Conservation (phyloP, 2,329 filamentous ascomycete genomes). For the Apiospora koreana region DNA sequence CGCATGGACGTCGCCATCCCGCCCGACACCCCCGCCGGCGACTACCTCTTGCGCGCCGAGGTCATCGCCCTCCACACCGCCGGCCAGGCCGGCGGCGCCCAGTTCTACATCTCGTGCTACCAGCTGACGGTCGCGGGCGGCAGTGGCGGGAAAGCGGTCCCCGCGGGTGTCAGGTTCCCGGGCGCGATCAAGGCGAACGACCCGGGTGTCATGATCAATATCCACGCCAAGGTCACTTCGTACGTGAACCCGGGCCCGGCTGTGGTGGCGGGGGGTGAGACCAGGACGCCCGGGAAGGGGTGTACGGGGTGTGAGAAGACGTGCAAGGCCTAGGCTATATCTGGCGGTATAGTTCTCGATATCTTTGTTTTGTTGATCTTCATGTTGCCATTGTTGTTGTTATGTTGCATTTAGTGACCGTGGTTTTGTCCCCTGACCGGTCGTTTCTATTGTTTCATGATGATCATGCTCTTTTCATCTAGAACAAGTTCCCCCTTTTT, state of each 20-base stretch:
- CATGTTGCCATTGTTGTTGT: background rate
- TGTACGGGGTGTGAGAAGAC: conserved; percentile 30
- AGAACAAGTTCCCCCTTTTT: too few relatives aligned
- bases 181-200: conserved; percentile 39
- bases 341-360: too few relatives aligned
- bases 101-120: conserved; percentile 35
- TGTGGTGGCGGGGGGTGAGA: conserved; percentile 24
- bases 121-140: conserved; percentile 32
- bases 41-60: conserved; percentile 51
- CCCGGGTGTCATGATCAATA: conserved; percentile 34
- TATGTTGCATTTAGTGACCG: background rate
- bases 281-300: conserved; percentile 25
- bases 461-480: background rate
- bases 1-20: conserved; percentile 41
- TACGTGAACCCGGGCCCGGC: conserved; percentile 27
- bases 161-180: conserved; percentile 30
- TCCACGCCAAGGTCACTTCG: conserved; percentile 28
- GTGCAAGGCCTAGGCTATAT: background rate
- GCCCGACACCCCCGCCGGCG: conserved; percentile 42
- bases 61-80: conserved; percentile 50
- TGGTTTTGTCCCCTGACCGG: background rate
- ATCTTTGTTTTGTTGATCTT: background rate
- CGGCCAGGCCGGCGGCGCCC: conserved; percentile 38
- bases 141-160: conserved; percentile 19
- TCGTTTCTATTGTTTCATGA: background rate